Conservation (phyloP, 352 stramenopile species). For the Pythium angustatum region DNA sequence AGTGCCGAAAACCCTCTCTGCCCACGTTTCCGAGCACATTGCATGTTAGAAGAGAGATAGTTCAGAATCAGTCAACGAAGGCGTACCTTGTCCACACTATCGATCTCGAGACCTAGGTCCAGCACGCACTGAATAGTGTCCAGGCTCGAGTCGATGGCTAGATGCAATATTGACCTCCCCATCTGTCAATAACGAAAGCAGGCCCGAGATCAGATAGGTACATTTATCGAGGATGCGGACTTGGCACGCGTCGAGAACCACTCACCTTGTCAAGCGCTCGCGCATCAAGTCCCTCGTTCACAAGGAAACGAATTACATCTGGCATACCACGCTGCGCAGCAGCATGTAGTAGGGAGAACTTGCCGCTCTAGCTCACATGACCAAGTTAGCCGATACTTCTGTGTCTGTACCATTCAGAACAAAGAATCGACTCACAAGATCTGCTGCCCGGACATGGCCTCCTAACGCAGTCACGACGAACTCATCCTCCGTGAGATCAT, state of each 20-base stretch:
- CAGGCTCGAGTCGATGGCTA: background rate
- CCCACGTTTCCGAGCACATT: too few species aligned
- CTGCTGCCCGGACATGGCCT: background rate
- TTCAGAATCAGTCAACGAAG: too few species aligned
- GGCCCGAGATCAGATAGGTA: slow-evolving; percentile 1
- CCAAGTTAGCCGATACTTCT: background rate
- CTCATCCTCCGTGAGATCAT: slow-evolving; percentile 11
- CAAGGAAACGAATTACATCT: slow-evolving; percentile 4
- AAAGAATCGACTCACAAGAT: background rate
- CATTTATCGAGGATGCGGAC: background rate
- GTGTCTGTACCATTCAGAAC: background rate
- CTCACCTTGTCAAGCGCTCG: slow-evolving; percentile 13
- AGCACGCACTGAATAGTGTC: background rate
- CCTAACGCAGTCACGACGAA: background rate
- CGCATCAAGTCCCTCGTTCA: slow-evolving; percentile 4
- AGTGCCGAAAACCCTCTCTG: slow-evolving; percentile 11
- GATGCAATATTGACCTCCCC: slow-evolving; percentile 6
- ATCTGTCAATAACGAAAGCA: too few species aligned
- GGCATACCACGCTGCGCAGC: slow-evolving; percentile 8
- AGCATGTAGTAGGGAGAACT: slow-evolving; percentile 8
- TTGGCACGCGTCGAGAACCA: too few species aligned
- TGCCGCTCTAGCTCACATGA: background rate
- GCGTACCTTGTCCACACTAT: slow-evolving; percentile 6
- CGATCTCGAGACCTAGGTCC: background rate
- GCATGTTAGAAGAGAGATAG: too few species aligned